Conservation (phyloP, 352 stramenopile genomes). For the Phytopythium chamaehyphon region DNA sequence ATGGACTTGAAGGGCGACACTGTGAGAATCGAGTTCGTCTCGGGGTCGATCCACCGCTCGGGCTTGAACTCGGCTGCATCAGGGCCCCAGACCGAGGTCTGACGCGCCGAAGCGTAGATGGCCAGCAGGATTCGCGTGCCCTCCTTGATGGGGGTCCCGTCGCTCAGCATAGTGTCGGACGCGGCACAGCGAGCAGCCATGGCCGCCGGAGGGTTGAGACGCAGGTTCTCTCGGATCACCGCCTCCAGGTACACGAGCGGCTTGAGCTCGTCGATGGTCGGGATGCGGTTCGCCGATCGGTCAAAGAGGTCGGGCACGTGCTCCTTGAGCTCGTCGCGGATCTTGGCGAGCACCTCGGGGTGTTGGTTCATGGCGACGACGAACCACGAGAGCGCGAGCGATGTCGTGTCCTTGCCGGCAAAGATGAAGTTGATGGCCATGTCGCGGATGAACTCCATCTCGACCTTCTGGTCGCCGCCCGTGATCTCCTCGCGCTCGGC, state of each 20-base stretch:
- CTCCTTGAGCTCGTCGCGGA: slow-evolving; percentile 20
- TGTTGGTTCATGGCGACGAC: slow-evolving; percentile 40
- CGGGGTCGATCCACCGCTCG: slow-evolving; percentile 37
- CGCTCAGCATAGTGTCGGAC: slow-evolving; percentile 35
- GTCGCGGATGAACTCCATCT: slow-evolving; percentile 46
- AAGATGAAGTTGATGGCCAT: slow-evolving; percentile 60
- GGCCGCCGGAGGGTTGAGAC: slow-evolving; percentile 40
- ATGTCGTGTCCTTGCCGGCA: slow-evolving; percentile 48
- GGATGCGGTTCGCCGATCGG: not conserved
- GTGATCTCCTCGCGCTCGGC: slow-evolving; percentile 16
- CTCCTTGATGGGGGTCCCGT: slow-evolving; percentile 41
- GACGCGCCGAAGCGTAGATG: slow-evolving; percentile 33
- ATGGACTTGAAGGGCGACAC: slow-evolving; percentile 42
- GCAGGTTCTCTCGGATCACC: slow-evolving; percentile 29
- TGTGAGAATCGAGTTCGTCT: slow-evolving; percentile 20
- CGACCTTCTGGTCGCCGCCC: slow-evolving; percentile 25
- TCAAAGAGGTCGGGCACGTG: slow-evolving; percentile 18
- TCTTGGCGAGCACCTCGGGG: slow-evolving; percentile 28
- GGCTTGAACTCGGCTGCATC: slow-evolving; percentile 57
- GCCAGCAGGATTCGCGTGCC: slow-evolving; percentile 38
- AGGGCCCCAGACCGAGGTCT: slow-evolving; percentile 34
- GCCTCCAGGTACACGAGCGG: slow-evolving; percentile 29
- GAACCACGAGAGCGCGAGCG: slow-evolving; percentile 59
- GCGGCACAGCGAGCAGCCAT: slow-evolving; percentile 29
- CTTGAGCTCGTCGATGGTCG: slow-evolving; percentile 19